Conservation (phyloP, 768 basidiomycete species). For the Kwoniella pini region DNA sequence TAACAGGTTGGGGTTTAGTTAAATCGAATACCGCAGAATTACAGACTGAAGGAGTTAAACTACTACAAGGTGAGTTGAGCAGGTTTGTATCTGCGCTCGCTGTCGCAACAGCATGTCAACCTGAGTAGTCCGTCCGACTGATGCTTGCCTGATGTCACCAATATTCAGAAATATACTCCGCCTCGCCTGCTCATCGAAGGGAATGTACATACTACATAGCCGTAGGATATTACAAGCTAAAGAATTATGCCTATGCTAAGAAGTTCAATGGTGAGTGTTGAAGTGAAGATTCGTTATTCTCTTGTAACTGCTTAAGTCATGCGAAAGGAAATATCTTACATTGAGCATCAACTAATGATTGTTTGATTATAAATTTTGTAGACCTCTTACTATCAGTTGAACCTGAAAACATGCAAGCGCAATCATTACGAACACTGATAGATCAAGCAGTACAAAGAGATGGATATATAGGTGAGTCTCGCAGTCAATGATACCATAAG, state of each 20-base stretch:
- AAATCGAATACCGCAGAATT: constrained; percentile 82
- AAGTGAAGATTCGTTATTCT: neutral
- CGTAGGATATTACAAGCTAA: constrained; percentile 94
- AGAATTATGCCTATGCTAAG: constrained; percentile 87
- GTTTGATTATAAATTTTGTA: constrained; percentile 55
- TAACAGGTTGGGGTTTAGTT: constrained; percentile 67
- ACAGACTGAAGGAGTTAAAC: constrained; percentile 85
- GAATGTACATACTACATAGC: constrained; percentile 98
- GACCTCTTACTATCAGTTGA: constrained; percentile 86
- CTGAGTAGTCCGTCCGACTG: no score
- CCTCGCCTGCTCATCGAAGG: constrained; percentile 79
- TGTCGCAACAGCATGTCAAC: no score
- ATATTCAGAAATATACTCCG: constrained; percentile 78
- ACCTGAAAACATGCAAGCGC: constrained; percentile 88
- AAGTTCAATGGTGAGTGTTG: constrained; percentile 83
- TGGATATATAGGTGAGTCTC: constrained; percentile 74
- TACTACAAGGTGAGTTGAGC: constrained; percentile 75
- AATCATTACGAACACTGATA: constrained; percentile 79
- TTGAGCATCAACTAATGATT: no score
- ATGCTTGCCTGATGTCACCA: no score
- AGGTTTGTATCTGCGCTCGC: no score
- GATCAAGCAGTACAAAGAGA: constrained; percentile 83
- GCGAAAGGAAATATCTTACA: no score
- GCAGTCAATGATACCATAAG: neutral
- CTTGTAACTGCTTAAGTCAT: no score